Evolutionary conservation across 1,284 basidiomycete species (phyloP), one percentile per base, ranked within the genome.

Genomic region (Ceratobasidium papillatum): DNA sequence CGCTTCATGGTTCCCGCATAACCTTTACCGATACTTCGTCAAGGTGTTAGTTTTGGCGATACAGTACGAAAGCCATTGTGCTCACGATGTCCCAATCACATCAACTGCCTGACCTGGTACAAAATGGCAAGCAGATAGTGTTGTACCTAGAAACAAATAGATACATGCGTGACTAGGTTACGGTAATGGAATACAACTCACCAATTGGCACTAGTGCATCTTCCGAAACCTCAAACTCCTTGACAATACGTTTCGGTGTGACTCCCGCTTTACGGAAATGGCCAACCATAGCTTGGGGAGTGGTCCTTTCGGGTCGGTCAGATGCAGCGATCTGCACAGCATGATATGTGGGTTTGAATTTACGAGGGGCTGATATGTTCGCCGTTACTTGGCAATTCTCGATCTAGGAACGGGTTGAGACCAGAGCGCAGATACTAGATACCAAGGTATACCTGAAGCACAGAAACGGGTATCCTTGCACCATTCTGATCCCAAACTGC

Each of bases 1-100:
- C 95, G 88, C 84, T 99, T 99, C 98, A 99, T 99, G 58, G 88
- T 91, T 81, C 98, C 98, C 78, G 95, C 93, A 83, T 97, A 99
- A 22, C 98, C 98, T 83, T 99, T 99, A 27, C 98, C 98, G 77
- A 96, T 93, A 3, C 95, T 98, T 78, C 5, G 77, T 34, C 66
- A 59, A n/a, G 77, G n/a, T 17, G 19, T 66, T 9, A 66, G 45
- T 64, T 36, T 58, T 3, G 4, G 45, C 41, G n/a, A 52, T 76
- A 54, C 1, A 59, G 66, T 19, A 34, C 17, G 25, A 22, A 22
- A 61, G 47, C 38, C 25, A 52, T 25, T 43, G 77, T 54, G 87
- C 94, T 79, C 82, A 98, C 94, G 94, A 94, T 78, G 93, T 95
- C 12, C 94, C 94, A 76, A 94, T 87, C 1, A 98, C 94, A 83